Evolutionary conservation across 768 basidiomycete species (phyloP).

Genomic region (Termitomyces sp.): DNA sequence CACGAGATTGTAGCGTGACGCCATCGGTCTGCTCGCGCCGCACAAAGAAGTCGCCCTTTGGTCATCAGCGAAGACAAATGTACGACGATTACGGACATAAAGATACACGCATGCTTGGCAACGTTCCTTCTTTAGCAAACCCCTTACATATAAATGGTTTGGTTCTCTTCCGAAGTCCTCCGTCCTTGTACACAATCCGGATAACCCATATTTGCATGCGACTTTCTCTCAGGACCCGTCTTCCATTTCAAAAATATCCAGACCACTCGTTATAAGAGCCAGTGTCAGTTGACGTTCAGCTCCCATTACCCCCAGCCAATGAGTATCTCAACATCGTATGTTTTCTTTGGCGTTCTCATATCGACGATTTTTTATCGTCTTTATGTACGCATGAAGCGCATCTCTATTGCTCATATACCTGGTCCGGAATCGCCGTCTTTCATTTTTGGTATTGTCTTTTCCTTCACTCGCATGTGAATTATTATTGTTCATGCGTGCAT

Average conservation of each 20-base stretch:
- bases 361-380: conserved; percentile 16
- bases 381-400: conserved; percentile 25
- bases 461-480: not conserved
- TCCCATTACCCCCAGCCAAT: conserved; percentile 3
- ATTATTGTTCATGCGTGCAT: not conserved
- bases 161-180: not conserved
- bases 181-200: not conserved
- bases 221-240: not conserved
- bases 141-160: not conserved
- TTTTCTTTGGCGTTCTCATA: conserved; percentile 3
- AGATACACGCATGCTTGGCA: not conserved
- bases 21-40: not conserved
- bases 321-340: conserved; percentile 6
- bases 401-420: conserved; percentile 27
- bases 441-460: conserved; percentile 26
- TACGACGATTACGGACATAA: not conserved
- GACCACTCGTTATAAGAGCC: not conserved
- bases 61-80: conserved; percentile 9
- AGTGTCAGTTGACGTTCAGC: not conserved
- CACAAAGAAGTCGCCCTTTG: conserved; percentile 5
- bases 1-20: not conserved
- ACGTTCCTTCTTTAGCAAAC: not conserved
- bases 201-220: not conserved
- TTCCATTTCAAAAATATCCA: not conserved
- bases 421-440: conserved; percentile 31